Base-by-base conservation (phyloP, 257 asterid species). In the Paraleonurus japonicus region DNA sequence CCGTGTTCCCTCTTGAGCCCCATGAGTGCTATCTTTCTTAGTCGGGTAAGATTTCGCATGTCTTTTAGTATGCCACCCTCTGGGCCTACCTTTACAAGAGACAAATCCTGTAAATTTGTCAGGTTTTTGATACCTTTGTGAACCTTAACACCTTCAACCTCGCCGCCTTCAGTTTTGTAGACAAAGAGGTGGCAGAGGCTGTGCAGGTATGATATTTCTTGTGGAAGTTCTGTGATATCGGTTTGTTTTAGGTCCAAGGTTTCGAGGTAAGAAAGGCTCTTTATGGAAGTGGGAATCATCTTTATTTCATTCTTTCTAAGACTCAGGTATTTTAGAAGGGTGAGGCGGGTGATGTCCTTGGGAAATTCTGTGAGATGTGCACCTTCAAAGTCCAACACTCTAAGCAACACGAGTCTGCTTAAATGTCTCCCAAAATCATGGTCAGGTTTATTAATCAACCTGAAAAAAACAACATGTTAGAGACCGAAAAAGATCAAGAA, bases 171-270 rank as follows among this genome's bases (percentile, higher is more conserved):
- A 15, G 75, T 77, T 20, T 71, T 61, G 76, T 71, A 81, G 53
- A 51, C 84, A 10, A 85, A 47, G 72, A 85, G 81, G 80, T 81
- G 86, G 9, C 80, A 48, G 64, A 85, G 81, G 32, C 78, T 68
- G 51, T 67, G 78, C 41, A 85, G 75, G 27, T 59, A 28, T 28
- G 79, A 73, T 53, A 79, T 83, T 59, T 63, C 74, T 15, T 60
- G 13, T 0, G 87, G 87, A 28, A 86, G 87, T 78, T 81, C 67
- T 4, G 57, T 74, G 55, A 86, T 78, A 8, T 66, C 22, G 0
- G 88, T 83, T 50, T 74, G 77, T 28, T 61, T 78, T 1, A 81
- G 79, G 74, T 81, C 85, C 61, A 81, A 59, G 27, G 85, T 81
- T 74, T 74, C 67, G 10, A 81, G 85, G 75, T 74, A 62, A 53